Evolutionary conservation across 2,329 filamentous ascomycete genomes (phyloP), one percentile per base, ranked within the genome.

Genomic region (Ceratocystis destructans): DNA sequence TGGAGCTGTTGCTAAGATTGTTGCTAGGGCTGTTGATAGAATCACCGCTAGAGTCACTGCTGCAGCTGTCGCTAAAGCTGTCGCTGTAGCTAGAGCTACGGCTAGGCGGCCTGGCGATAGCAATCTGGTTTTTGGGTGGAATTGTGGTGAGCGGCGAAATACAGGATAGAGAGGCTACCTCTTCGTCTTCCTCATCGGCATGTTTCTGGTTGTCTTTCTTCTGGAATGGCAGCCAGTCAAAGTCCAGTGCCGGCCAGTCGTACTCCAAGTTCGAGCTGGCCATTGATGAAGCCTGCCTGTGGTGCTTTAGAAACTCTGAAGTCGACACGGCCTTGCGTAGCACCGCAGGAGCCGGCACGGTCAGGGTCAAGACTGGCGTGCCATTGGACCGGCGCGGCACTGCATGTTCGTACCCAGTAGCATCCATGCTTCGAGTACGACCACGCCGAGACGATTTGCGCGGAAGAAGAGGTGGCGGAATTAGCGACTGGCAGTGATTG

Each of bases 391-490:
- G 22, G 22, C 28, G 53, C 12, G 55, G 55, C 55, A 31, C 37
- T 61, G 55, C 31, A 28, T 41, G 46, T 6, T 57, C 53, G 12
- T 48, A 50, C 33, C 31, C 59, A 7, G 44, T 22, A 20, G 55
- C 55, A 12, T 31, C 55, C 55, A 59, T 59, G 17, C 55, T 59
- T 33, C 55, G 22, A 33, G 45, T 33, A 20, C 20, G n/a, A 4
- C 57, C 45, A 50, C 66, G 66, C 20, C 64, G 64, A 5, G 66
- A 66, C n/a, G 66, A 68, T 6, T 50, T 61, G 15, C 61, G 64
- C 1, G 64, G 64, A 10, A 65, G 53, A 37, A 59, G 25, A 2
- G 64, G 64, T 4, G 53, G 63, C 1, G 64, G 64, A 17, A 66
- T 22, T 15, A 66, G 37, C n/a, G 64, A 64, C 7, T 63, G 53